Conservation (phyloP, 352 stramenopile genomes). For the Phytophthora brassicae region DNA sequence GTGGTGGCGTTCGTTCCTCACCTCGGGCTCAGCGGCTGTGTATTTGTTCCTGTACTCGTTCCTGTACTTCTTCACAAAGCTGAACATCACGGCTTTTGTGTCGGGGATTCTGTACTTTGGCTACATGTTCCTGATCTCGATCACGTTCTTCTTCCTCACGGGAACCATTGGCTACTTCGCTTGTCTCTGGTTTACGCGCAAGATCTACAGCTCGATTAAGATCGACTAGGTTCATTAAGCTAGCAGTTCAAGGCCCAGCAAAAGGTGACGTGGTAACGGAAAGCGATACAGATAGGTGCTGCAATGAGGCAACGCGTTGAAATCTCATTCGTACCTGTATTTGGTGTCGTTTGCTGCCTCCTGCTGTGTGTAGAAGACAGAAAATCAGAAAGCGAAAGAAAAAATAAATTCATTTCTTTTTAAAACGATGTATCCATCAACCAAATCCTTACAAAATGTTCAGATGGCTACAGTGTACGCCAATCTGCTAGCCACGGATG, state of each 20-base stretch:
- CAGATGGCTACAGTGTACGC: constrained; percentile 58
- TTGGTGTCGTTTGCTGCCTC: no score
- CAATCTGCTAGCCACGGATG: constrained; percentile 76
- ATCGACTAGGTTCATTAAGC: constrained; percentile 77
- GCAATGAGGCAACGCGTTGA: constrained; percentile 15
- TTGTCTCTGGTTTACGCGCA: constrained; percentile 98
- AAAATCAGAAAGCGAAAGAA: constrained; percentile 29
- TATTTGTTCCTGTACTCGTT: constrained; percentile 99
- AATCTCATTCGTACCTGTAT: not conserved
- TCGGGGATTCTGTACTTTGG: constrained; percentile 98
- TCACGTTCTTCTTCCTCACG: constrained; percentile 97
- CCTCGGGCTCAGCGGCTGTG: constrained; percentile 93
- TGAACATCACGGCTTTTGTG: constrained; percentile 96
- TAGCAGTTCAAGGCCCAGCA: constrained; percentile 25
- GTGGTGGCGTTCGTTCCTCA: constrained; percentile 97
- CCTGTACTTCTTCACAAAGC: constrained; percentile 98
- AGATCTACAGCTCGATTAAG: constrained; percentile 98
- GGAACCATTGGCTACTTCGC: constrained; percentile 97
- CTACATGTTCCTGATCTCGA: constrained; percentile 98
- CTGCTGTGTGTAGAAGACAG: constrained; percentile 28
- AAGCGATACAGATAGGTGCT: not conserved
- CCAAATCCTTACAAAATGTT: not conserved
- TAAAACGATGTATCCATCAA: constrained; percentile 2
- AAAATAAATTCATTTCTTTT: constrained; percentile 35
- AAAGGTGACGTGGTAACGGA: no score